Base-by-base conservation (phyloP, 202 grass and related monocot genomes). In the Dendrocalamus latiflorus region DNA sequence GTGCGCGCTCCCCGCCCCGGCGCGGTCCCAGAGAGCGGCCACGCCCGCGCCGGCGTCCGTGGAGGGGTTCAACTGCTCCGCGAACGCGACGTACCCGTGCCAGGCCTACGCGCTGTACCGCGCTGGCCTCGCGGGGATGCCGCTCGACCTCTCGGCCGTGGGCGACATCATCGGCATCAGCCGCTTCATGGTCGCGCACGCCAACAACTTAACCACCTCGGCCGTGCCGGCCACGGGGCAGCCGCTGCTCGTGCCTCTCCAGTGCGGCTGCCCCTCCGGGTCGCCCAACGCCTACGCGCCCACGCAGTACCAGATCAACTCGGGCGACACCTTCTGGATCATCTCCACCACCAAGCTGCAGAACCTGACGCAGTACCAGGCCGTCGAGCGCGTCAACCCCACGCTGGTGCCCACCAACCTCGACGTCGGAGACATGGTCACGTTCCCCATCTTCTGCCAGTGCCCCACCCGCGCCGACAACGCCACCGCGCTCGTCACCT, bases 381-480 rank as follows among this genome's bases (percentile, higher is more conserved):
- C n/a, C n/a, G n/a, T n/a, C n/a, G n/a, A n/a, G n/a, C n/a, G n/a
- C n/a, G n/a, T n/a, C n/a, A n/a, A n/a, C n/a, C n/a, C n/a, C n/a
- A n/a, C n/a, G n/a, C n/a, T n/a, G n/a, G n/a, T n/a, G 62, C 64
- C 87, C n/a, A 88, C 75, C 61, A 20, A 95, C 36, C 87, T 98
- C 65, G 0, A 20, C 10, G 24, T 91, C 76, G 95, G 92, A 49
- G 73, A 18, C 84, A 88, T 99, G 76, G 78, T 91, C 74, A 89
- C 50, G 22, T 95, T 99, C 86, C 96, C 96, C 42, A 38, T 99
- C 80, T 99, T 99, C 77, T 99, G 96, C 87, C 96, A 93, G 93
- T 99, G 96, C 85, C 96, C 86, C 3, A 34, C 33, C 11, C 10
- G 21, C 83, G 63, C 41, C 21, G 63, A 69, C 36, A 86, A 78